phyloP scores from a whole-genome alignment of 2,329 filamentous ascomycete genomes.

The Aureobasidium melanogenum region DNA sequence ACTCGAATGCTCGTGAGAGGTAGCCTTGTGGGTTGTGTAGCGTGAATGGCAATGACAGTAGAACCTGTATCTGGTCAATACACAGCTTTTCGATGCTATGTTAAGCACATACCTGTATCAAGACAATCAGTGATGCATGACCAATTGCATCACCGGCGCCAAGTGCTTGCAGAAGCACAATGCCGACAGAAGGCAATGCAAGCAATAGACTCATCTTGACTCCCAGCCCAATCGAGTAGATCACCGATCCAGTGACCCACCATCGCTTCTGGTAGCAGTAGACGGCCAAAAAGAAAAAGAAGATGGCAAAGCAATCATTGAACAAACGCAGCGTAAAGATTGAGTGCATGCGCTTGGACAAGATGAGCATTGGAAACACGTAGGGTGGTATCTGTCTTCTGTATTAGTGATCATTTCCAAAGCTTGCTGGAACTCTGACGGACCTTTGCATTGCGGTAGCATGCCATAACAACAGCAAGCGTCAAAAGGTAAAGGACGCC shows the following conservation, averaged over 20 bases:
- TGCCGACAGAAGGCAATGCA: constrained; percentile 68
- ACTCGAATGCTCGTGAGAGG: constrained; percentile 74
- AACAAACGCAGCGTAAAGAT: constrained; percentile 89
- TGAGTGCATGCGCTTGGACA: constrained; percentile 89
- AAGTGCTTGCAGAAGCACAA: constrained; percentile 65
- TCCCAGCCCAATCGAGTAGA: constrained; percentile 73
- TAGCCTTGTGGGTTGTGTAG: constrained; percentile 60
- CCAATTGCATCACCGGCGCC: constrained; percentile 58
- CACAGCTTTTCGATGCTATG: neutral
- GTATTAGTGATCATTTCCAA: neutral
- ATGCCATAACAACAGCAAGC: constrained; percentile 67
- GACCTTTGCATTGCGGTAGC: constrained; percentile 58
- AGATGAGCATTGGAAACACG: constrained; percentile 71
- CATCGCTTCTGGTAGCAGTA: constrained; percentile 63
- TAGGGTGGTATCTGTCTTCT: constrained; percentile 65
- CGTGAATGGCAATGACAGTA: constrained; percentile 60
- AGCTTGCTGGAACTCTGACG: neutral
- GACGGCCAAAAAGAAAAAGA: constrained; percentile 77
- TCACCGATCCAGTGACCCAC: constrained; percentile 64
- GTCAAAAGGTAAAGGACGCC: constrained; percentile 68
- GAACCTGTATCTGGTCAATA: constrained; percentile 30
- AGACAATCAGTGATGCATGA: constrained; percentile 61
- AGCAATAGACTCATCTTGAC: constrained; percentile 92
- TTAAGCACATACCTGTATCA: constrained; percentile 59
- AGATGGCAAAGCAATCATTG: constrained; percentile 84